phyloP scores from a whole-genome alignment of 495 filamentous ascomycete genomes.

The Friedmanniomyces simplex region DNA sequence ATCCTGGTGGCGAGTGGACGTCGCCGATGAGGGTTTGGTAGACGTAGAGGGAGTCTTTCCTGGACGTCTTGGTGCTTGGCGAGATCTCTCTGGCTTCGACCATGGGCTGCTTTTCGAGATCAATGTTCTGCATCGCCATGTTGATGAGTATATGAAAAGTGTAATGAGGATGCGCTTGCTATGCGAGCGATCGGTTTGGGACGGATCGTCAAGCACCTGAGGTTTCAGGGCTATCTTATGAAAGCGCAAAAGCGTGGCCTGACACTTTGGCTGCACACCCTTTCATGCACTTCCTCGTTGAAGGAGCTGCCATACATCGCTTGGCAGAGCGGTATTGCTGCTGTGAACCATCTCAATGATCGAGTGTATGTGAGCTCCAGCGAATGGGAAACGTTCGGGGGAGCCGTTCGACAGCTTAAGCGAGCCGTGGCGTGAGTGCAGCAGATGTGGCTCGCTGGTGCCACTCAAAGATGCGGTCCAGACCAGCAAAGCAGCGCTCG shows the following conservation, averaged over 20 bases:
- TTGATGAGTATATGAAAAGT: too few species aligned
- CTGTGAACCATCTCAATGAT: too few species aligned
- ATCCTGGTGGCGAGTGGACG: background rate
- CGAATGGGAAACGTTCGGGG: background rate
- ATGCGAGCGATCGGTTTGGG: background rate
- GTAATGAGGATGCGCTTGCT: background rate
- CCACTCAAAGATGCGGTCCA: background rate
- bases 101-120: slow-evolving; percentile 1
- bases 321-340: background rate
- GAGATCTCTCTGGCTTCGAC: background rate
- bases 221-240: background rate
- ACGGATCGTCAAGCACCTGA: background rate
- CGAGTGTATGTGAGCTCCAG: too few species aligned
- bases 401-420: background rate
- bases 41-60: background rate
- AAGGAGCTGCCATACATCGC: background rate
- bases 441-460: background rate
- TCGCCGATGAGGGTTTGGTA: slow-evolving; percentile 8
- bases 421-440: background rate
- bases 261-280: background rate
- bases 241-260: background rate
- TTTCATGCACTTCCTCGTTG: background rate
- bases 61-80: background rate
- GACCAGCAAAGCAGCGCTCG: too few species aligned
- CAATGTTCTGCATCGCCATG: background rate